Base-by-base conservation (phyloP, 192 early-diverging fungal species). In the Entrophospora sp. region DNA sequence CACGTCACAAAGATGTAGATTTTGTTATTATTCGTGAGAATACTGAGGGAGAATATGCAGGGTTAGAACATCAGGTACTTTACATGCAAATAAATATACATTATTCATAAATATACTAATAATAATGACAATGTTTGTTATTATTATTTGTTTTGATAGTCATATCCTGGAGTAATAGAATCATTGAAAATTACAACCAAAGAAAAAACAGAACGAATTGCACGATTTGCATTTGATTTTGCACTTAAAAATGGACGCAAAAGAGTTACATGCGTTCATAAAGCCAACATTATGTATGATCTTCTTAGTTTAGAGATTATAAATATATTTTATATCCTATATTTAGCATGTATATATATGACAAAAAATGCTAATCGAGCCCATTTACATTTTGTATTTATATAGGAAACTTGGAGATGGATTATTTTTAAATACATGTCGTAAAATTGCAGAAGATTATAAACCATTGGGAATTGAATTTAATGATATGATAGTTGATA, bases 401-500 rank as follows among this genome's bases (percentile, higher is more conserved):
- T 56, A 25, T 73, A 87, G 86, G 86, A 98, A 98, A 83, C 84
- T 95, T 52, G 94, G 89, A 52, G 96, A 99, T 75, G 96, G 96
- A 68, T 87, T 99, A 62, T 99, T 99, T 86, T 82, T 99, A 64
- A 90, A 91, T 71, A 91, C 88, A 43, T 97, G 94, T 82, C 92
- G 95, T 61, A 90, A 94, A n/a, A 86, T 99, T 31, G 86, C 93
- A 71, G 89, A 97, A 78, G 48, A 53, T 13, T 66, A 98, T 79
- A 85, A 91, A 66, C 78, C 79, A 68, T 80, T 79, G 30, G 90
- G 91, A 37, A 94, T 99, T 76, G 76, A 93, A 85, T 91, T 92
- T 76, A 85, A 94, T 67, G 95, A 97, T 81, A 96, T 99, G 96
- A 99, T 99, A 79, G 96, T 99, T 69, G 96, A 99, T 78, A 99